These are phyloP conservation scores for Xylariales sp. DNA, from an alignment of 2,329 filamentous ascomycete species.

Conservation along the genomic window DNA sequence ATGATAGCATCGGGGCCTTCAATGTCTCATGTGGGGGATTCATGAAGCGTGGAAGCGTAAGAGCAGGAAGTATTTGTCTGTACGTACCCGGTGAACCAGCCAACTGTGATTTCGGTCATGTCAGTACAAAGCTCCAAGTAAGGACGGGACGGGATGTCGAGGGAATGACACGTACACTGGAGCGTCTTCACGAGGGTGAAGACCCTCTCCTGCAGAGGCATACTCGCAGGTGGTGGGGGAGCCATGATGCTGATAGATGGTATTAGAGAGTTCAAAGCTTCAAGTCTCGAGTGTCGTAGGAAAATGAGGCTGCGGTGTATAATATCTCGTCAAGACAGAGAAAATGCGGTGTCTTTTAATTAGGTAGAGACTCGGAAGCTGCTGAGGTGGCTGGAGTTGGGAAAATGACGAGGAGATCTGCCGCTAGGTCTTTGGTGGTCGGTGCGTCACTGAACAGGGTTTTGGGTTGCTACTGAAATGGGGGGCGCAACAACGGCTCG, in stretches of 20 bases:
- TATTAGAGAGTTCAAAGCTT: background rate
- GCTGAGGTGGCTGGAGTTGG: conserved; percentile 13
- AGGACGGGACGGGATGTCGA: conserved; percentile 18
- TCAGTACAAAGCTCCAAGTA: conserved; percentile 25
- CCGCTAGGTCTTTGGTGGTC: conserved; percentile 4
- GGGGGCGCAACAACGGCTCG: too few species aligned
- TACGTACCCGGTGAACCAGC: conserved; percentile 78
- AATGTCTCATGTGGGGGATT: too few species aligned
- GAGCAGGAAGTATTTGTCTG: conserved; percentile 5
- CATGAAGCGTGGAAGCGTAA: background rate
- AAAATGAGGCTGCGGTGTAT: too few species aligned
- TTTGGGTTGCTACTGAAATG: too few species aligned
- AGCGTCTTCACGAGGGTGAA: conserved; percentile 79
- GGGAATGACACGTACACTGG: conserved; percentile 64
- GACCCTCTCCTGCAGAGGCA: conserved; percentile 71
- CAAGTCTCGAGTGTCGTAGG: too few species aligned
- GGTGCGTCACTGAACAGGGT: conserved; percentile 7
- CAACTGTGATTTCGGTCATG: conserved; percentile 45
- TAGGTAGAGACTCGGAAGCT: conserved; percentile 4
- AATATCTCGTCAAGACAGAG: too few species aligned
- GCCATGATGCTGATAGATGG: conserved; percentile 49
- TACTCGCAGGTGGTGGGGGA: conserved; percentile 64
- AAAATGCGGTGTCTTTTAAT: background rate
- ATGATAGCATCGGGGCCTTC: background rate
- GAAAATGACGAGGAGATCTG: conserved; percentile 11